Conservation (phyloP, 2,329 filamentous ascomycete genomes). For the Pleomassaria siparia region DNA sequence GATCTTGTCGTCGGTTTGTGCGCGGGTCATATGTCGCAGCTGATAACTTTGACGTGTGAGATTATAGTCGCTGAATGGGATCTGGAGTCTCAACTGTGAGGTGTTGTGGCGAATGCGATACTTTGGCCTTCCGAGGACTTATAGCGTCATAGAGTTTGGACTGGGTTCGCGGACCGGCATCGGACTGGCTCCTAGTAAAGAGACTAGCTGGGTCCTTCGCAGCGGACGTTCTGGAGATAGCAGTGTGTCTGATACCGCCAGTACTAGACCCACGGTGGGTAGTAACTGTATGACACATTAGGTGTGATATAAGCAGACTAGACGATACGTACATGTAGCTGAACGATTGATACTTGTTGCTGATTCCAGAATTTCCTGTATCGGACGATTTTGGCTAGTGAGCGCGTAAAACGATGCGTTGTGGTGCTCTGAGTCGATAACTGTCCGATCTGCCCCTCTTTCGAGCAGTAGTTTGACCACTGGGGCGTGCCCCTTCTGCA, state of each 20-base stretch:
- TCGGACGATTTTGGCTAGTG: neutral
- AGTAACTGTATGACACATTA: neutral
- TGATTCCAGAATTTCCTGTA: neutral
- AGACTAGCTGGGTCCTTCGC: too few species aligned
- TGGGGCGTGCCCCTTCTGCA: neutral
- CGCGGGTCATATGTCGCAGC: too few species aligned
- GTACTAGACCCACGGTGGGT: neutral
- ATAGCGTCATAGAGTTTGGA: neutral
- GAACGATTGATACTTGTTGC: neutral
- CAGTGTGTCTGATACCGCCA: neutral
- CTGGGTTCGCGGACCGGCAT: neutral
- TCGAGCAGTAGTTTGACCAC: neutral
- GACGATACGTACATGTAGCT: neutral
- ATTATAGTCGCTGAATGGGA: too few species aligned
- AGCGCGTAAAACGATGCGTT: slow-evolving; percentile 1
- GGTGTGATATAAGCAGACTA: neutral
- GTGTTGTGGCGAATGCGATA: neutral
- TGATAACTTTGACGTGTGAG: too few species aligned
- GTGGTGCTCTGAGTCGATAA: neutral
- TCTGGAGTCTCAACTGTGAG: neutral
- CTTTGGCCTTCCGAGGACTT: neutral
- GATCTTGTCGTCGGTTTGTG: too few species aligned
- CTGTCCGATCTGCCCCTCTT: neutral
- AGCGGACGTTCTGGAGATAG: neutral
- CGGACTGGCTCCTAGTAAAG: neutral